phyloP scores from a whole-genome alignment of 129 eudicot genomes.

The Solidago caesia region DNA sequence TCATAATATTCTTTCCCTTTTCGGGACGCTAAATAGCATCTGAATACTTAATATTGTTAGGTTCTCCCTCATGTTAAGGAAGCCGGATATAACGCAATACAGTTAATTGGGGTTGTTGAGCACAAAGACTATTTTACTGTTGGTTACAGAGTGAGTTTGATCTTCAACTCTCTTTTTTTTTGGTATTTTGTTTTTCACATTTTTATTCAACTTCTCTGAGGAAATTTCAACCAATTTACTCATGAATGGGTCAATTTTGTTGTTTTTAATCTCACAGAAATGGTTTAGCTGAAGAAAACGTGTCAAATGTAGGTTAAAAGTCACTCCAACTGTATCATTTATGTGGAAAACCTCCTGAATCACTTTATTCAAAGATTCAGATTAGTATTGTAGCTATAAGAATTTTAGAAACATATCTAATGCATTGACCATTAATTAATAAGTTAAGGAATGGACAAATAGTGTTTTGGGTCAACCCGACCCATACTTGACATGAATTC shows the following conservation, averaged over 20 bases:
- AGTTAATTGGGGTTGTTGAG: conserved; percentile 88
- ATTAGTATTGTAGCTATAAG: too few relatives aligned
- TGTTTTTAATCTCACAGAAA: neutral
- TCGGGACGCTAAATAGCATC: neutral
- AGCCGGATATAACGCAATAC: conserved; percentile 92
- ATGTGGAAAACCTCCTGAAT: too few relatives aligned
- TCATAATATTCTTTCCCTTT: neutral
- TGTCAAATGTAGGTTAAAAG: neutral
- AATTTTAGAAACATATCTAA: too few relatives aligned
- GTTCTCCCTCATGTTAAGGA: conserved; percentile 82
- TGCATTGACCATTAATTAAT: too few relatives aligned
- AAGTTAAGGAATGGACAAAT: too few relatives aligned
- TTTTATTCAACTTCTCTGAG: neutral
- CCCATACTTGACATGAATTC: too few relatives aligned
- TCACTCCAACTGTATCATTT: too few relatives aligned
- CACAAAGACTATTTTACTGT: conserved; percentile 93
- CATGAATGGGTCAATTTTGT: neutral
- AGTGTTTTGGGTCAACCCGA: too few relatives aligned
- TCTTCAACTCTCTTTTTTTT: conserved; percentile 5
- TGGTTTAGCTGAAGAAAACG: neutral
- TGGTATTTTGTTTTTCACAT: neutral
- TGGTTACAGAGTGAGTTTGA: conserved; percentile 86
- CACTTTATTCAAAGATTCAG: too few relatives aligned
- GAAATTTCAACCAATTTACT: neutral
- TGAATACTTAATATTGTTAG: conserved; percentile 35